These are phyloP conservation scores for Hypoxylon subgilvum DNA, from an alignment of 495 filamentous ascomycete genomes.

Conservation along the genomic window DNA sequence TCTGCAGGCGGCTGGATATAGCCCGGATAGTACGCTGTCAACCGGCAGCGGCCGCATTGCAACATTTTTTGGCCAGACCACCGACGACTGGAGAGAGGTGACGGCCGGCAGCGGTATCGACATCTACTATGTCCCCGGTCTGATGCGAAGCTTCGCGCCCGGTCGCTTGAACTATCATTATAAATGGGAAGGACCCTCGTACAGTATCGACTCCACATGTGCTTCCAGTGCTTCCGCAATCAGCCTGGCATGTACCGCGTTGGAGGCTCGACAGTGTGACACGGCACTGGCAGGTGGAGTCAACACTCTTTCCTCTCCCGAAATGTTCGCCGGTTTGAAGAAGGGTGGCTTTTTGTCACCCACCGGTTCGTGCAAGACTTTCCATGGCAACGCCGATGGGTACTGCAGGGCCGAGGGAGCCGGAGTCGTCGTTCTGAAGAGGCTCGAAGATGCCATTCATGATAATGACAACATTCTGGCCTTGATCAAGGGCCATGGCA, in stretches of 20 bases:
- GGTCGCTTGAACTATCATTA: conserved; percentile 51
- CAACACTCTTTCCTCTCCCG: conserved; percentile 66
- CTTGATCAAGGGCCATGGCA: conserved; percentile 46
- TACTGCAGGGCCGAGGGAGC: conserved; percentile 62
- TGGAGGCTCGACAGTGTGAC: conserved; percentile 73
- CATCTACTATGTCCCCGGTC: conserved; percentile 82
- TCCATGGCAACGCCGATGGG: conserved; percentile 52
- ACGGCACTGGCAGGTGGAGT: conserved; percentile 65
- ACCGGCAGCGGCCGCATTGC: conserved; percentile 64
- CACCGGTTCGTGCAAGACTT: conserved; percentile 37
- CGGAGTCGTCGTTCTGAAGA: conserved; percentile 53
- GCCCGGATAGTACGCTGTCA: conserved; percentile 56
- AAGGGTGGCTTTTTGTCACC: conserved; percentile 19
- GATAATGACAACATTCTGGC: conserved; percentile 56
- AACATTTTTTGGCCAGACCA: conserved; percentile 81
- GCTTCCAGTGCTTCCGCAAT: conserved; percentile 45
- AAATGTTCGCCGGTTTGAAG: too few relatives aligned
- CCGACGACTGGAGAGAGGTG: conserved; percentile 79
- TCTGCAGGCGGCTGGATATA: conserved; percentile 49
- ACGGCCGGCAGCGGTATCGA: conserved; percentile 77
- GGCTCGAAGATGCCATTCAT: conserved; percentile 53
- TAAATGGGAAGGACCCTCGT: conserved; percentile 44
- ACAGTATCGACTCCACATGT: conserved; percentile 53
- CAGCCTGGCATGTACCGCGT: conserved; percentile 61
- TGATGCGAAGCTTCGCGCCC: conserved; percentile 72